A percentile compares a stretch with the other conserved stretches of the same genome.
phyloP scores from a whole-genome alignment of 73 alveolate genomes.

The Paramecium octaurelia region DNA sequence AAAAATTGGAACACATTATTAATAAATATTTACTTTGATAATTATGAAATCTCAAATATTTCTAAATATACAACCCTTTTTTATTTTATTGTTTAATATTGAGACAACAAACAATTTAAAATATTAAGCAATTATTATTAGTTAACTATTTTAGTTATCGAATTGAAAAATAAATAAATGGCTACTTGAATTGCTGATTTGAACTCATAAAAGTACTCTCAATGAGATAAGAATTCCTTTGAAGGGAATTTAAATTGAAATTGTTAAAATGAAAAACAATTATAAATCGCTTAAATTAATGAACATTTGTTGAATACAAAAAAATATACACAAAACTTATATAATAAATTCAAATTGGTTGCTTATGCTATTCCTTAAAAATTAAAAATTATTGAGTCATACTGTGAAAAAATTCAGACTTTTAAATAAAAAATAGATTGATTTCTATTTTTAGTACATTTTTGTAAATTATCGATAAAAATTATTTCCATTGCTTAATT shows the following conservation, averaged over 20 bases:
- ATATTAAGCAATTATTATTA: background rate
- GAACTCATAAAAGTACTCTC: background rate
- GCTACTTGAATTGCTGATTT: background rate
- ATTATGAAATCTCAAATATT: background rate
- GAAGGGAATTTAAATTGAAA: background rate
- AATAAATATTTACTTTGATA: slow-evolving; percentile 17
- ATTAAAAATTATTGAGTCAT: background rate
- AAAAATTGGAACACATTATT: background rate
- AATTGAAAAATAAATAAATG: too few relatives aligned
- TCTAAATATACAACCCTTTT: background rate
- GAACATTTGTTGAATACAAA: background rate
- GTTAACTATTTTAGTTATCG: background rate
- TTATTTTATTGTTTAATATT: background rate
- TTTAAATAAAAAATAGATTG: background rate
- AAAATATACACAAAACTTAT: background rate
- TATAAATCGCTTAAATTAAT: background rate
- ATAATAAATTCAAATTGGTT: background rate
- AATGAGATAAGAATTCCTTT: too few relatives aligned
- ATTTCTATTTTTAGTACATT: background rate
- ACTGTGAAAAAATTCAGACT: background rate
- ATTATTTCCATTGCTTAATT: background rate
- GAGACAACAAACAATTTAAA: background rate
- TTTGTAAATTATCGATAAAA: background rate
- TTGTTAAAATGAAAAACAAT: background rate
- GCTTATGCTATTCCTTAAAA: background rate